These are phyloP conservation scores for Psilocybe sp. DNA, from an alignment of 768 basidiomycete genomes.

Conservation along the genomic window DNA sequence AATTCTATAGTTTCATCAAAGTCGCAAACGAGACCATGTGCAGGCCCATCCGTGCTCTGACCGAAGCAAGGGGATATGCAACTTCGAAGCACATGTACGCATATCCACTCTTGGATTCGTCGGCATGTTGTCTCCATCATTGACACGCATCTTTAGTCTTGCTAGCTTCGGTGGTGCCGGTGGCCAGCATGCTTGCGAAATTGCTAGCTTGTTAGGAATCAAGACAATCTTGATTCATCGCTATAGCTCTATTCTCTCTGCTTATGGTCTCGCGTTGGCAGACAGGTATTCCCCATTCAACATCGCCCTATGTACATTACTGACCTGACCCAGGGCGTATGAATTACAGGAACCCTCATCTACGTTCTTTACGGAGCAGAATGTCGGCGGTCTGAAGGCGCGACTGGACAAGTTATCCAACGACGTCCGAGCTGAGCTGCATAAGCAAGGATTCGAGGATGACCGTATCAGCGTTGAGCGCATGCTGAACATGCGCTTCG, in stretches of 20 bases:
- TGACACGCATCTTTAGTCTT: conserved; percentile 39
- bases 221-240: conserved; percentile 85
- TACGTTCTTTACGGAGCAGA: conserved; percentile 64
- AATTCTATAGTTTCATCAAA: conserved; percentile 76
- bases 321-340: conserved; percentile 49
- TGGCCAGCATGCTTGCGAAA: conserved; percentile 92
- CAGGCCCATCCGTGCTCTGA: conserved; percentile 86
- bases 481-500: conserved; percentile 90
- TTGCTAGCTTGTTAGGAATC: conserved; percentile 83
- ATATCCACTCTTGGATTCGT: not conserved
- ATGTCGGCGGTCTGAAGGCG: conserved; percentile 48
- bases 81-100: conserved; percentile 68
- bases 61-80: conserved; percentile 85
- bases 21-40: conserved; percentile 98
- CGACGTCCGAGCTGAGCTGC: conserved; percentile 65
- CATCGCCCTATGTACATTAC: not conserved
- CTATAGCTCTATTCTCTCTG: conserved; percentile 90
- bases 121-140: not conserved
- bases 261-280: conserved; percentile 90
- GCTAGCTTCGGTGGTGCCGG: conserved; percentile 90
- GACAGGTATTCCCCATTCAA: conserved; percentile 45
- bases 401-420: conserved; percentile 69
- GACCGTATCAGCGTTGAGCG: conserved; percentile 73
- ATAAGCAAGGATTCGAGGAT: conserved; percentile 76
- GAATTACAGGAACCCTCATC: conserved; percentile 92